Evolutionary conservation across 2,329 filamentous ascomycete genomes (phyloP), one percentile per base, ranked within the genome.

Genomic region (Fusarium sp.): DNA sequence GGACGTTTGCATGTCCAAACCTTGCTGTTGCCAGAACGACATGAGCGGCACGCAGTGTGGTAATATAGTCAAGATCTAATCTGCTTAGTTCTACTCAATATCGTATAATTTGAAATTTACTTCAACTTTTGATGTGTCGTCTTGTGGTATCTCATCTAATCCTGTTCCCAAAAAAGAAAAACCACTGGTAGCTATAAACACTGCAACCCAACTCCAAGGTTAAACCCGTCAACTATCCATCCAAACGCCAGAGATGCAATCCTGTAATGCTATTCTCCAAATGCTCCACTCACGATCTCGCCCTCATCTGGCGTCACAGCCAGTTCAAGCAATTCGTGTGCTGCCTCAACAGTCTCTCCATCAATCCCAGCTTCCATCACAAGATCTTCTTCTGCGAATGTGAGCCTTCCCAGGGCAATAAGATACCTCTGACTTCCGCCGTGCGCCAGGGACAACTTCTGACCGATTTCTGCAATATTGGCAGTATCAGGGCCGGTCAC

Each of bases 401-500:
- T 94, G n/a, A 98, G 82, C 44, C 95, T 83, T 0, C 93, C 94
- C 46, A 99, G 82, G 4, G 90, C 89, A 12, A 98, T 87, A 2
- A 97, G 83, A 75, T 97, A 95, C 55, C 94, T 94, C 75, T 97
- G 94, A 54, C 89, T 88, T 1, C 91, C 92, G 5, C 93, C 93
- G 7, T 88, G 85, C 0, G 92, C 87, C 11, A 87, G 86, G 0
- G 86, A 85, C 7, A 97, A 83, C 78, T 95, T 97, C 51, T 87
- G 85, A 51, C 89, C 86, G 67, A 97, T 88, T 70, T 95, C 88
- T 22, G 82, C 82, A 8, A 80, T 69, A 47, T 82, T 77, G 1
- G 83, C 79, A 4, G 84, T 86, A 13, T 76, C 68, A 0, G 83
- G 81, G 45, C 84, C 81, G 3, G 84, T 89, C 29, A 87, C 80